A percentile compares a stretch with the other conserved stretches of the same genome.
These are phyloP conservation scores for Corinectria fuckeliana DNA, from an alignment of 2,329 filamentous ascomycete species.

Conservation along the genomic window DNA sequence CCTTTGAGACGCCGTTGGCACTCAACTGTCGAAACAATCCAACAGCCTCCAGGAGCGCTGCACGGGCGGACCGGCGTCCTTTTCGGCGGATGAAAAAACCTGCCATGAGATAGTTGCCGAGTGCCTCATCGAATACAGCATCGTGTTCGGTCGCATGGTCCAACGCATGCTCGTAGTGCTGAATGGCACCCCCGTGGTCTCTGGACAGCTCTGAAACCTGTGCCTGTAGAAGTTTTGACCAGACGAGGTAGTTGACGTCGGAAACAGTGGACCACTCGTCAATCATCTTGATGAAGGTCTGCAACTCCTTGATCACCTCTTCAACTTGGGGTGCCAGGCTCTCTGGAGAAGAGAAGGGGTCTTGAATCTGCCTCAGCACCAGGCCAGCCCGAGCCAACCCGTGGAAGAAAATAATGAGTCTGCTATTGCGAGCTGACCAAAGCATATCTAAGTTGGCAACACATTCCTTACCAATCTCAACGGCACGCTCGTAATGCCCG, in stretches of 20 bases:
- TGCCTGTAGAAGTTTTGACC: slow-evolving; percentile 72
- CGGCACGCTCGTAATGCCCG: slow-evolving; percentile 66
- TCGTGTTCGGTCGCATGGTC: slow-evolving; percentile 74
- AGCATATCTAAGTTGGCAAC: slow-evolving; percentile 55
- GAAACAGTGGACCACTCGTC: slow-evolving; percentile 69
- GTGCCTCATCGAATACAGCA: slow-evolving; percentile 74
- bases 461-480: slow-evolving; percentile 61
- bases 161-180: slow-evolving; percentile 71
- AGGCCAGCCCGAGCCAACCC: slow-evolving; percentile 62
- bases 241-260: slow-evolving; percentile 74
- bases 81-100: slow-evolving; percentile 71
- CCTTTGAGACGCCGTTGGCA: slow-evolving; percentile 71
- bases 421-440: slow-evolving; percentile 66
- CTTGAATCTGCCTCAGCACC: slow-evolving; percentile 56
- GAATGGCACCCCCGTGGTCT: slow-evolving; percentile 64
- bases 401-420: slow-evolving; percentile 65
- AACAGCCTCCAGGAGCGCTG: slow-evolving; percentile 72
- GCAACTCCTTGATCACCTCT: slow-evolving; percentile 60
- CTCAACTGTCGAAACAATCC: slow-evolving; percentile 72
- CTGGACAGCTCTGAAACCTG: slow-evolving; percentile 69
- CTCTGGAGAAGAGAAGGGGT: slow-evolving; percentile 52
- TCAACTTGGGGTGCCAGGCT: slow-evolving; percentile 52
- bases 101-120: slow-evolving; percentile 76
- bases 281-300: slow-evolving; percentile 64
- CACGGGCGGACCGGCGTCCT: slow-evolving; percentile 71